Evolutionary conservation across 345 rosid genomes (phyloP).

Genomic region (Eucalyptus albens): DNA sequence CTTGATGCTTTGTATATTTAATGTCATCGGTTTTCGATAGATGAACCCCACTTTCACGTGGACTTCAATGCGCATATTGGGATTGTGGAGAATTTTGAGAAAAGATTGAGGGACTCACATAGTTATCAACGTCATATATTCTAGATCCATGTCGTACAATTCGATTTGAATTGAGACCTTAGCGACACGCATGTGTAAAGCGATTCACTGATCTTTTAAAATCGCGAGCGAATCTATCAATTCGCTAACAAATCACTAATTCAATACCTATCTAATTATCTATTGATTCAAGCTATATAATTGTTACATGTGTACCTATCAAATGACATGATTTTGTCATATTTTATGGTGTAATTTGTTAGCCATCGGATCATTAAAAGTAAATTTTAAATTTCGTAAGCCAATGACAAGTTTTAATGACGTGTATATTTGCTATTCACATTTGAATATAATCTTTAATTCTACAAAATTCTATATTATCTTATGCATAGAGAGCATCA

Average conservation of each 20-base stretch:
- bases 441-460: background rate
- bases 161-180: background rate
- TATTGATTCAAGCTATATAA: background rate
- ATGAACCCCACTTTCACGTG: background rate
- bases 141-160: background rate
- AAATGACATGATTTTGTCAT: background rate
- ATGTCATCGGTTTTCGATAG: background rate
- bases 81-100: background rate
- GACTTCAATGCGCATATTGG: background rate
- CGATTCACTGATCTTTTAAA: rapidly evolving
- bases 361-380: background rate
- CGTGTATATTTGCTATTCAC: background rate
- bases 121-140: background rate
- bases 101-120: background rate
- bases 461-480: background rate
- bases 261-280: background rate
- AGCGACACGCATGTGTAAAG: background rate
- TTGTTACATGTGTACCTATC: background rate
- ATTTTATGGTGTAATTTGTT: background rate
- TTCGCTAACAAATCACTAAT: background rate
- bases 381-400: background rate
- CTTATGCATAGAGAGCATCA: background rate
- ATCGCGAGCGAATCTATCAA: background rate
- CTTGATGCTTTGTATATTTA: background rate
- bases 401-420: background rate